Evolutionary conservation across 768 basidiomycete genomes (phyloP), one percentile per base, ranked within the genome.

Genomic region (Rhodotorula kratochvilovae): DNA sequence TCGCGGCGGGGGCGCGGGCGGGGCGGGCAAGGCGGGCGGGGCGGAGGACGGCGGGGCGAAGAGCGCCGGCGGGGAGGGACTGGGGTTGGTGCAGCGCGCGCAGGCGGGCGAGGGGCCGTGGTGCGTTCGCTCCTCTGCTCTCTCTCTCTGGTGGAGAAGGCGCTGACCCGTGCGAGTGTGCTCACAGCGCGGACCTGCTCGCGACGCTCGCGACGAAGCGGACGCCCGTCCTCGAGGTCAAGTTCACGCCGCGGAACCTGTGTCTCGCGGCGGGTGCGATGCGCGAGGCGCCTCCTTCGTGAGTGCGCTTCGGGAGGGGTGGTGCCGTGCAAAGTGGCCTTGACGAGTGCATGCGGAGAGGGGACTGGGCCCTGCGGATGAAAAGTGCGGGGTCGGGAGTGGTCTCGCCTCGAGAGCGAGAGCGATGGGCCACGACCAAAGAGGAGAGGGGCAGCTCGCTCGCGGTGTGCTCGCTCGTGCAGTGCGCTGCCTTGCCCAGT

Each of bases 131-230:
- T n/a, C 35, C 6, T 6, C 17, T 6, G 33, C 29, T 31, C 63
- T 64, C 33, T 56, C 27, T 7, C 35, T 43, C 51, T 55, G 10
- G n/a, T n/a, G n/a, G n/a, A n/a, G n/a, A n/a, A n/a, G n/a, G n/a
- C n/a, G n/a, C n/a, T n/a, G n/a, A n/a, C 54, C 17, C 63, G 25
- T 2, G 2, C 31, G 16, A 1, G 27, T 17, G 13, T 12, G 12
- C 58, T 50, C 70, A 58, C 79, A 97, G 95, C 29, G 83, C 85
- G 29, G 95, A 98, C 79, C 84, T 98, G 39, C 80, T 98, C 5
- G 85, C 90, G 5, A 94, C 94, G 0, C 96, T 92, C 79, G 90
- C 90, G 13, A 99, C 96, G 42, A 99, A 98, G 83, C 86, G 93
- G 64, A 98, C 96, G 36, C 94, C 96, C 2, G 86, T 98, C 75